Evolutionary conservation across 2,329 filamentous ascomycete species (phyloP).

Genomic region (Metarhizium humberi): DNA sequence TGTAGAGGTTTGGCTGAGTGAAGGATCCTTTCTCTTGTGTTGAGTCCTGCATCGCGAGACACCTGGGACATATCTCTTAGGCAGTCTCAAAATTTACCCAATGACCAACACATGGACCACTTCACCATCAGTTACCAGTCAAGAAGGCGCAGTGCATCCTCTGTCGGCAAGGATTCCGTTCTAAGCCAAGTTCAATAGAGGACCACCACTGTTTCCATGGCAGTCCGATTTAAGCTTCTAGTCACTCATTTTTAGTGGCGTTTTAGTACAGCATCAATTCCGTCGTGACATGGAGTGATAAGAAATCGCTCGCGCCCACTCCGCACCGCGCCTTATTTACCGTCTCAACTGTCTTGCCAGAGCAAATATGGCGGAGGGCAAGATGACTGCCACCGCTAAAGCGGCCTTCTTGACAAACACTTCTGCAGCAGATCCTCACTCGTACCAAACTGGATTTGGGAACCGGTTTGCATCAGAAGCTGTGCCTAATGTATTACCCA

Average conservation of each 20-base stretch:
- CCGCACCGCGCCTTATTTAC: background rate
- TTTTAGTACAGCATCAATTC: background rate
- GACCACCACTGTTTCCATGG: background rate
- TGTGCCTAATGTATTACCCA: conserved; percentile 34
- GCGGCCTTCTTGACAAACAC: conserved; percentile 12
- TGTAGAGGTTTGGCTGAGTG: background rate
- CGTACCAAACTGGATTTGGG: conserved; percentile 48
- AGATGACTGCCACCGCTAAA: conserved; percentile 12
- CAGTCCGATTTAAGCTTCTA: background rate
- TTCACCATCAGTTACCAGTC: background rate
- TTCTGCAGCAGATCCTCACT: conserved; percentile 28
- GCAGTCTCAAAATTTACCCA: background rate
- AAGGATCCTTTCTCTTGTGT: background rate
- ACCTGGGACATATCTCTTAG: background rate
- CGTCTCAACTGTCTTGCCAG: background rate
- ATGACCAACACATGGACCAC: background rate
- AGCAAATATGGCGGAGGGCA: conserved; percentile 1
- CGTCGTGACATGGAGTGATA: background rate
- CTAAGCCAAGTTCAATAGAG: background rate
- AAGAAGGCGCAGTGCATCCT: background rate
- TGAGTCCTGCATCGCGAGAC: background rate
- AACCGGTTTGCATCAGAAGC: conserved; percentile 40
- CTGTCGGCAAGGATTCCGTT: background rate
- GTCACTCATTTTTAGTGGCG: background rate
- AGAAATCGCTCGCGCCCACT: background rate